phyloP scores from a whole-genome alignment of 495 filamentous ascomycete genomes.

The Tuber melanosporum region DNA sequence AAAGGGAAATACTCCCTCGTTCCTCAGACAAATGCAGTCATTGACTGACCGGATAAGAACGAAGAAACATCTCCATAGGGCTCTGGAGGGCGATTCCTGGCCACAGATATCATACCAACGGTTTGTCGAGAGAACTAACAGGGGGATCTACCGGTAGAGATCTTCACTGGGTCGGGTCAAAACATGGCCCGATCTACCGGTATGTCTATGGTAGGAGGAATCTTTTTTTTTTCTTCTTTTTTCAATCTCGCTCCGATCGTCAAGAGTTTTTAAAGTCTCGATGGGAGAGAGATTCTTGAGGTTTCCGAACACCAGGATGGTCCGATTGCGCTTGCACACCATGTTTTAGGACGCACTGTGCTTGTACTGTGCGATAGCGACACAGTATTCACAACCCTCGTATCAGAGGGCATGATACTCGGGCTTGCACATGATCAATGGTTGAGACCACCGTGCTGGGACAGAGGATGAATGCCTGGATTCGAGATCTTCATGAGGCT shows the following conservation, averaged over 20 bases:
- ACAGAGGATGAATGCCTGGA: background rate
- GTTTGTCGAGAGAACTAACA: background rate
- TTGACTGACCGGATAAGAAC: background rate
- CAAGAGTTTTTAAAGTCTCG: background rate
- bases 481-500: background rate
- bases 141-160: background rate
- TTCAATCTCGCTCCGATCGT: background rate
- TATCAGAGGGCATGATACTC: background rate
- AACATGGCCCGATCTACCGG: background rate
- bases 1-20: background rate
- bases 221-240: too few species aligned
- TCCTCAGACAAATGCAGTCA: background rate
- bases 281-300: background rate
- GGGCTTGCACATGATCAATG: background rate
- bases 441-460: background rate
- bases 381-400: background rate
- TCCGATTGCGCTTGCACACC: background rate
- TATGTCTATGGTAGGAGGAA: background rate
- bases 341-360: background rate
- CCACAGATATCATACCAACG: background rate
- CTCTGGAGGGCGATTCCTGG: background rate
- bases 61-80: too few species aligned
- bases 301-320: background rate
- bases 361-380: background rate
- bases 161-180: background rate